Base-by-base conservation (phyloP, 2,329 filamentous ascomycete species). In the Didymella sp. region DNA sequence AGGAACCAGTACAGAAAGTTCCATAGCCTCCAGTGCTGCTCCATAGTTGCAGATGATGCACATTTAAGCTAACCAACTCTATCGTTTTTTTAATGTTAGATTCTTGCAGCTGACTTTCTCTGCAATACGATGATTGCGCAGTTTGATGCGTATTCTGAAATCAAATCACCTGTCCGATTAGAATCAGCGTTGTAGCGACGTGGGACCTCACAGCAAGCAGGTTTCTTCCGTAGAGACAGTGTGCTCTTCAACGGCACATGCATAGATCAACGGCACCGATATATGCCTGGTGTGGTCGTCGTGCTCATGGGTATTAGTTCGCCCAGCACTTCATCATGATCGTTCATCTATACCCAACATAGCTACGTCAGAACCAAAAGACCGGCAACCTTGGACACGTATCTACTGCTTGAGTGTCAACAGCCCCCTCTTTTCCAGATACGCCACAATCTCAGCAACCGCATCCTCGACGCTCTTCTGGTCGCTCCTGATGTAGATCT, bases 391-490 rank as follows among this genome's bases (percentile, higher is more conserved):
- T n/a, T n/a, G n/a, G 9, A 22, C 8, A 2, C 22, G 13, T 35
- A 37, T 52, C 37, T 59, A 59, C 53, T 58, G 46, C 55, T 50
- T 17, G 25, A 51, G 13, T 63, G 73, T 78, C 72, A 87, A 73
- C 67, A 91, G 80, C 0, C 87, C 89, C 80, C 90, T 85, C 63
- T 85, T 82, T 73, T 90, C 83, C 64, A 95, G 80, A 79, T 94
- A 96, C 56, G 86, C 82, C 42, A 92, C 86, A 74, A 99, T 97
- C 79, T 91, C 86, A 68, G 81, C 85, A 11, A 98, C 94, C 53
- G 90, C 92, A 73, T 97, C 91, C 83, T 96, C 90, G 3, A 98
- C 91, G 15, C 87, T 89, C 72, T 87, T 86, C 82, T 94, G 84
- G 72, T 92, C 87, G 42, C 90, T 96, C 79, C 86, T 85, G 74